These are phyloP conservation scores for Geoglossum glabrum DNA, from an alignment of 495 filamentous ascomycete species.

Conservation along the genomic window DNA sequence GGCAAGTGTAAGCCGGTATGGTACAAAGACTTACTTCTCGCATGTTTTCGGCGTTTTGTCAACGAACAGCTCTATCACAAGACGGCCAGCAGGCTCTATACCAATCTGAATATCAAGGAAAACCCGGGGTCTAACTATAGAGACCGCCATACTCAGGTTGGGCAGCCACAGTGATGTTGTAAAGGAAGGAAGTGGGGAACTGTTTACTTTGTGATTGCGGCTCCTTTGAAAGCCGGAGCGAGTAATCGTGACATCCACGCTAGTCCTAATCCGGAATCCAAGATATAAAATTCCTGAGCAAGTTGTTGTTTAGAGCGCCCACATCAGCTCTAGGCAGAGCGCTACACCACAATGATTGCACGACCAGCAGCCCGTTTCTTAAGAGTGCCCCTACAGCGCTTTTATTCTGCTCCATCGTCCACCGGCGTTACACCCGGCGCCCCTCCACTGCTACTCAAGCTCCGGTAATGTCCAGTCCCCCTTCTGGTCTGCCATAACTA, in stretches of 20 bases:
- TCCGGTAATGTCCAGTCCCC: neutral
- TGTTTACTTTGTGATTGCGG: neutral
- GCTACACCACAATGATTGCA: neutral
- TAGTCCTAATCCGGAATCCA: neutral
- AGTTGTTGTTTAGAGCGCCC: neutral
- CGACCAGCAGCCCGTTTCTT: neutral
- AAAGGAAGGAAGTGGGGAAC: neutral
- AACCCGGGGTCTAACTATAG: constrained; percentile 18
- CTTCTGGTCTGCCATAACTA: neutral
- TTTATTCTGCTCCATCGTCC: neutral
- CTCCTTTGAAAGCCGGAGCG: neutral
- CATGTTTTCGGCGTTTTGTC: constrained; percentile 25
- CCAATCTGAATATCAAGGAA: constrained; percentile 22
- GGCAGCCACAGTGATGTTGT: neutral
- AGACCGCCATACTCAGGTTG: neutral
- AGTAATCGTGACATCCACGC: no score
- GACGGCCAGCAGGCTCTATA: constrained; percentile 20
- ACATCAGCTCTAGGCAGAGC: no score
- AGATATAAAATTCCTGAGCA: neutral
- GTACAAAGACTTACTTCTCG: constrained; percentile 23
- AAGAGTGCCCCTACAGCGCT: neutral
- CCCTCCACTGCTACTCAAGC: constrained; percentile 2
- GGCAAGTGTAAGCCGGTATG: neutral
- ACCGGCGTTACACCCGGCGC: neutral
- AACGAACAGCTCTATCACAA: constrained; percentile 25